phyloP scores from a whole-genome alignment of 2,329 filamentous ascomycete genomes.

The Geosmithia putterillii region DNA sequence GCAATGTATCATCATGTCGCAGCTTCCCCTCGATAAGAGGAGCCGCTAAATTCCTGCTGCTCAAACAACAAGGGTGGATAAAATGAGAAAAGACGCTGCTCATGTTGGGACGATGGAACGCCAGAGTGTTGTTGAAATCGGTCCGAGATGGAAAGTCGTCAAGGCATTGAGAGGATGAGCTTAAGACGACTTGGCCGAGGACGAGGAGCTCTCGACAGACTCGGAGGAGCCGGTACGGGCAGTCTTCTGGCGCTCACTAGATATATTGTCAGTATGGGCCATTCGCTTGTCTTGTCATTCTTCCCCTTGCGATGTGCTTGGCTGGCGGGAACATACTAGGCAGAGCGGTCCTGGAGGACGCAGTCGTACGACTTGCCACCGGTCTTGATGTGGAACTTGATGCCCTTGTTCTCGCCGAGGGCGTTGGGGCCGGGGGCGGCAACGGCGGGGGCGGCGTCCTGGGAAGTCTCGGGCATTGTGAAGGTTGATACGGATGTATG shows the following conservation, averaged over 20 bases:
- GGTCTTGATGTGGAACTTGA: constrained; percentile 34
- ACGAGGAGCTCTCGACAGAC: constrained; percentile 15
- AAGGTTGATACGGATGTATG: not conserved
- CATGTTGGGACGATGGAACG: too few relatives aligned
- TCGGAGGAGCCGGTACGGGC: constrained; percentile 20
- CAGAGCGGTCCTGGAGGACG: constrained; percentile 28
- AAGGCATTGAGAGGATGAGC: not conserved
- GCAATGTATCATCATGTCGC: too few relatives aligned
- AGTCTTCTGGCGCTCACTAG: constrained; percentile 27
- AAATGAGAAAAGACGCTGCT: too few relatives aligned
- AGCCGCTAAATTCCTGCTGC: too few relatives aligned
- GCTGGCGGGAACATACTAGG: too few relatives aligned
- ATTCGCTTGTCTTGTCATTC: too few relatives aligned
- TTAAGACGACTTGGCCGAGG: constrained; percentile 9
- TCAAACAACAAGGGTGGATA: too few relatives aligned
- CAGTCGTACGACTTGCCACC: constrained; percentile 25
- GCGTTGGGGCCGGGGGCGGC: not conserved
- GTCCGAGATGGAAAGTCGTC: too few relatives aligned
- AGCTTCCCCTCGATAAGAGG: too few relatives aligned
- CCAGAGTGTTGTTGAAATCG: not conserved
- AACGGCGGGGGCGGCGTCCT: not conserved
- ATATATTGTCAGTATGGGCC: constrained; percentile 5
- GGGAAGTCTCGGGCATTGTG: not conserved
- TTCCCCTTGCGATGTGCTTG: too few relatives aligned
- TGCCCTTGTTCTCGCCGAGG: constrained; percentile 5